Percentiles rank a stretch among this genome's conserved stretches.
These are phyloP conservation scores for Andrographis paniculata DNA, from an alignment of 305 asterid genomes.

Conservation along the genomic window DNA sequence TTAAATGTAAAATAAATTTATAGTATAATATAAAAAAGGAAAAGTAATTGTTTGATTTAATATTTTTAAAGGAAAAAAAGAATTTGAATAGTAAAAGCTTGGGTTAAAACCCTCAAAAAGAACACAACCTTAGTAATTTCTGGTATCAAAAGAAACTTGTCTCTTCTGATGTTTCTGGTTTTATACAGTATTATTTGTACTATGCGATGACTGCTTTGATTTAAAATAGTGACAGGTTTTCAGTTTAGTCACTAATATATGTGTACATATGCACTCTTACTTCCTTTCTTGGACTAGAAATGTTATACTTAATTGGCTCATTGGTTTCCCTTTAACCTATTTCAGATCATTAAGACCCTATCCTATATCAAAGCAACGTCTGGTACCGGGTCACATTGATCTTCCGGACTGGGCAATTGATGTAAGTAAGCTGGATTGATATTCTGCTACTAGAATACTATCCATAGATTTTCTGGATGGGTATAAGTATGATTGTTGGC, in stretches of 20 bases:
- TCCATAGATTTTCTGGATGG: background rate
- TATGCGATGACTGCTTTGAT: background rate
- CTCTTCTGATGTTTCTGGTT: too few relatives aligned
- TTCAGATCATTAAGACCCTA: constrained; percentile 63
- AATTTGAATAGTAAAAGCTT: too few relatives aligned
- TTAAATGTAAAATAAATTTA: too few relatives aligned
- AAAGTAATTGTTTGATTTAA: too few relatives aligned
- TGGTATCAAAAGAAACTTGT: too few relatives aligned
- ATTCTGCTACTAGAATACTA: background rate
- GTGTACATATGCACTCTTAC: background rate
- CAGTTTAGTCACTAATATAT: background rate
- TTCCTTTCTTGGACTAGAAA: too few relatives aligned
- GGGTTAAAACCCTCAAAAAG: too few relatives aligned
- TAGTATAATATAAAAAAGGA: too few relatives aligned
- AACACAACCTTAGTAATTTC: too few relatives aligned
- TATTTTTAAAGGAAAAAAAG: too few relatives aligned
- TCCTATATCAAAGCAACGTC: constrained; percentile 68
- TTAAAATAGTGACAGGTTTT: background rate
- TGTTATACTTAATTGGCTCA: too few relatives aligned
- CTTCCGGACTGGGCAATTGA: constrained; percentile 92
- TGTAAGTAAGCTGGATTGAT: constrained; percentile 36
- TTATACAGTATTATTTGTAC: background rate
- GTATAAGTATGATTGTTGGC: background rate
- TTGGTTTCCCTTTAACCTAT: constrained; percentile 1
- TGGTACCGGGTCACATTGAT: constrained; percentile 65